Base-by-base conservation (phyloP, 2,329 filamentous ascomycete species). In the Colletotrichum endophyticum region DNA sequence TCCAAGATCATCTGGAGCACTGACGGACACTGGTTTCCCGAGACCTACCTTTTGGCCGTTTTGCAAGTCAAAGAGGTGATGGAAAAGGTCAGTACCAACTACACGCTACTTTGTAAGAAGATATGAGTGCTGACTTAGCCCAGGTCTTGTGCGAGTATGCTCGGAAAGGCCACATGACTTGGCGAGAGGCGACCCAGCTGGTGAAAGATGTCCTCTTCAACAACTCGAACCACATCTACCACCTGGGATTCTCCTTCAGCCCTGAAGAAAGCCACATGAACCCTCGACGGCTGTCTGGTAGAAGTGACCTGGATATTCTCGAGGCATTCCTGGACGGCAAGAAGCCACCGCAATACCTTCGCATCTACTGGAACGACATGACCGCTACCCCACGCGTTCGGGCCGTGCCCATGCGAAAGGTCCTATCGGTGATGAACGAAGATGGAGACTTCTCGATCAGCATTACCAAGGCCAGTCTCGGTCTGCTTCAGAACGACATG, bases 1-100 rank as follows among this genome's bases (percentile, higher is more conserved):
- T 92, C 91, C 68, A 96, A 96, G 85, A 88, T 97, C 1, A 85
- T 96, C 0, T 96, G 94, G 91, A 95, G 94, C 77, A 96, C 94
- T 0, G 94, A 96, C 81, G 95, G 94, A 0, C 94, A 96, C 81
- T 94, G 91, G 84, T 94, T 95, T 76, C 94, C 95, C 0, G 95
- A 96, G 83, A 95, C 94, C 0, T 97, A 93, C 80, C 90, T 94
- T 80, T 87, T 96, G 6, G 94, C 94, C 1, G 92, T 94, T 53
- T 86, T 89, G 57, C 95, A 96, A 82, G 92, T 95, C 74, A 89
- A 94, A 67, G 91, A 95, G 78, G 94, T 91, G 3, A 85, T 97
- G 44, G 90, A 94, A 78, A 91, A 89, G 72, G 94, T 95, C 80
- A 30, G 53, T 9, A 5, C 1, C 1, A 22, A n/a, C 3, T 5